Percentiles rank a stretch among this genome's conserved stretches.
Conservation (phyloP, 768 basidiomycete species). For the Fistulinella prunicolor region DNA sequence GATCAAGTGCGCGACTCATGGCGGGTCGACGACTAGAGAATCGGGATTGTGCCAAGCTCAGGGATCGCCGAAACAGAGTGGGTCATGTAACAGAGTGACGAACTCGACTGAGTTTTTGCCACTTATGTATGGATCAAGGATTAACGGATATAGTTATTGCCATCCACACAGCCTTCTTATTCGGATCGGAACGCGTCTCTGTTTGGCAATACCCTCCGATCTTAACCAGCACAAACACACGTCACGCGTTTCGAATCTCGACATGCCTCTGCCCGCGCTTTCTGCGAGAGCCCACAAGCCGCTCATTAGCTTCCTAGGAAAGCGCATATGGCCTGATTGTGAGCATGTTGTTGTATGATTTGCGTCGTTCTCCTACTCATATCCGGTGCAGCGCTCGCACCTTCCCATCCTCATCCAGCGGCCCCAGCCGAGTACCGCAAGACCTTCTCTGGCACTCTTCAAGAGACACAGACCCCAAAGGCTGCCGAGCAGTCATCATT, state of each 20-base stretch:
- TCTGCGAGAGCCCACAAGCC: constrained; percentile 51
- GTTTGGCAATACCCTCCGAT: constrained; percentile 18
- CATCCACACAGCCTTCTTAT: constrained; percentile 14
- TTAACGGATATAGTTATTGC: background rate
- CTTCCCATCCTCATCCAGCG: constrained; percentile 58
- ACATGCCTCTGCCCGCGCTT: constrained; percentile 34
- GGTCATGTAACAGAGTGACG: too few species aligned
- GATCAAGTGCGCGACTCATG: constrained; percentile 17
- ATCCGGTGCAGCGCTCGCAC: constrained; percentile 34
- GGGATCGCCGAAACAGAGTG: too few species aligned
- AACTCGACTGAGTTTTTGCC: too few species aligned
- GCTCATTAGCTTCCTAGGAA: constrained; percentile 63
- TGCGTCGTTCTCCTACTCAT: background rate
- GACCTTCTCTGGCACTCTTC: constrained; percentile 44
- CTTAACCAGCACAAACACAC: constrained; percentile 21
- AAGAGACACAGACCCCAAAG: constrained; percentile 23
- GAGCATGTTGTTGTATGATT: constrained; percentile 19
- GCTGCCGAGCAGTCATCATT: constrained; percentile 23
- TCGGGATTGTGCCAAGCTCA: too few species aligned
- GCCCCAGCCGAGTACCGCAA: constrained; percentile 61
- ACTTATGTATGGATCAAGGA: too few species aligned
- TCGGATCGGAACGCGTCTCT: constrained; percentile 11
- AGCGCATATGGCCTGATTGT: constrained; percentile 50
- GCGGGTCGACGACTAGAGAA: constrained; percentile 1
- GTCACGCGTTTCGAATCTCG: background rate